Conservation (phyloP, 352 stramenopile genomes). For the Saprolegnia parasitica region DNA sequence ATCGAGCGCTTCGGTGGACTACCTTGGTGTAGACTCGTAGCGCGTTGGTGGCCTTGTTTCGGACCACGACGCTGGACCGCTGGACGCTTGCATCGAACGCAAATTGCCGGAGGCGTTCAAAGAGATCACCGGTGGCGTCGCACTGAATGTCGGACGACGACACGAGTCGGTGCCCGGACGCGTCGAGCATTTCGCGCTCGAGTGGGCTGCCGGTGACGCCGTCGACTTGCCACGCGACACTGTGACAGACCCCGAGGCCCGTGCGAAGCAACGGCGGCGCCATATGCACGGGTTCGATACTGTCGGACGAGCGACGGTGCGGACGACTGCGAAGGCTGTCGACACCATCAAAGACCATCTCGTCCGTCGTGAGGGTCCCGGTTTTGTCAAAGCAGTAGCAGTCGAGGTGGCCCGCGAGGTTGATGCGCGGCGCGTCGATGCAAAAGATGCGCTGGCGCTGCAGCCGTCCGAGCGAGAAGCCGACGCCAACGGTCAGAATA, state of each 20-base stretch:
- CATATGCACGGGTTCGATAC: not conserved
- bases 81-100: slow-evolving; percentile 19
- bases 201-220: not conserved
- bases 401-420: slow-evolving; percentile 61
- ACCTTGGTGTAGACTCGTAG: slow-evolving; percentile 32
- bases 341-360: slow-evolving; percentile 66
- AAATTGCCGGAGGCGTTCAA: slow-evolving; percentile 18
- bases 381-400: slow-evolving; percentile 85
- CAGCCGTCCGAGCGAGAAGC: slow-evolving; percentile 39
- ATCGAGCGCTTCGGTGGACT: not conserved
- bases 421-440: slow-evolving; percentile 67
- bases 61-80: slow-evolving; percentile 20
- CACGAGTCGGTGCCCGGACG: not conserved
- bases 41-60: not conserved
- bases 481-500: slow-evolving; percentile 51
- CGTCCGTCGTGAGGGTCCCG: slow-evolving; percentile 64
- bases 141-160: not conserved
- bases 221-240: not conserved
- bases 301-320: not conserved
- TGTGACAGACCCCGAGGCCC: slow-evolving; percentile 1
- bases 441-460: slow-evolving; percentile 35
- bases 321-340: slow-evolving; percentile 32
- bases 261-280: not conserved
- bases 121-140: not conserved
- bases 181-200: slow-evolving; percentile 4